Base-by-base conservation (phyloP, 768 basidiomycete genomes). In the Exsudoporus frostii region DNA sequence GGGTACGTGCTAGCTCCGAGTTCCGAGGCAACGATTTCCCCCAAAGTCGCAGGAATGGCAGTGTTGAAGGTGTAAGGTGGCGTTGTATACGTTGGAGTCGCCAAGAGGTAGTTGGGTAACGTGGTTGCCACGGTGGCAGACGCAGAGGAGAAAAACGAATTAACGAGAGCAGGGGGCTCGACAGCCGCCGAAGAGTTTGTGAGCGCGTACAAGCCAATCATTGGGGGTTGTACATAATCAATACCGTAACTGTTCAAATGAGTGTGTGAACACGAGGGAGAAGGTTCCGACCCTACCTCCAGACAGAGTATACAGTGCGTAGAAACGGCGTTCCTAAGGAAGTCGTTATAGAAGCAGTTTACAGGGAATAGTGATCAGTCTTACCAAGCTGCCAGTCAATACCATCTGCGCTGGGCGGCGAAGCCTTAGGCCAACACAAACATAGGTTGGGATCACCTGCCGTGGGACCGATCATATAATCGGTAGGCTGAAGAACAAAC, bases 341-440 rank as follows among this genome's bases (percentile, higher is more conserved):
- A 41, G 22, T 30, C 7, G 25, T 60, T 19, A 20, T 29, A 37
- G 33, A 49, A 40, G 1, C 9, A 5, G 13, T 33, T 20, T 9
- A 30, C 7, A 17, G 11, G 33, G 14, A 41, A 3, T 1, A 29
- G 13, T 15, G 10, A 4, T 11, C 17, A 7, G n/a, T 54, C 69
- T 25, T 58, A 85, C 87, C 88, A 45, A 92, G 74, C 66, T 90
- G 87, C 90, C 90, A 92, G 61, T 92, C 90, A 48, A 92, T 78
- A 14, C 87, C 90, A 66, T 90, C 85, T 14, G 83, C 56, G 52
- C 76, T 85, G 0, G 88, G 90, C 8, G 82, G 75, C 19, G 73
- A 68, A 5, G 87, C 88, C 57, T 71, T 74, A 1, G 88, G 89
- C 90, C 90, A 92, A 24, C 86, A 73, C 39, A 91, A 70, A 68